Base-by-base conservation (phyloP, 768 basidiomycete genomes). In the Hydnomerulius pinastri region DNA sequence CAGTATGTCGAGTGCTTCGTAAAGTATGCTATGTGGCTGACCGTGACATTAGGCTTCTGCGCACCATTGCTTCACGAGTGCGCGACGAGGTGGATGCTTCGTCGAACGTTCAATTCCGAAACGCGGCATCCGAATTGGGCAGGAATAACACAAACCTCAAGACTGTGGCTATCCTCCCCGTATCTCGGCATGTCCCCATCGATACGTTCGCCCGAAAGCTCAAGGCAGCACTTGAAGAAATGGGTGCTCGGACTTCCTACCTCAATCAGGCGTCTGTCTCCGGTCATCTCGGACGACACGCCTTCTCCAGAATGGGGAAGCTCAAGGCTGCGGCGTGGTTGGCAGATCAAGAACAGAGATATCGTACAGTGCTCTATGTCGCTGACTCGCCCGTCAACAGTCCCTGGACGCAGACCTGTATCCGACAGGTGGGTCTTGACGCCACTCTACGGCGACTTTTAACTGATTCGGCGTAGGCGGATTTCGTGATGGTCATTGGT, bases 331-430 rank as follows among this genome's bases (percentile, higher is more conserved):
- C 87, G 0, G 82, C 54, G 6, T 98, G 97, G 97, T 75, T 99
- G 6, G 92, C 96, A 13, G 95, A 98, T 68, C 87, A 89, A 65
- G 94, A 98, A 66, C 92, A 98, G 71, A 82, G 90, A 62, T 97
- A 88, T 63, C 81, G 92, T 24, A 97, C 85, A 3, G 95, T 98
- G 1, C 79, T 99, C 13, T 98, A 98, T 64, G 92, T 99, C 27
- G 96, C 91, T 6, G 95, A 99, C 69, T 93, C 96, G 0, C 86
- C 95, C 0, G 93, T 96, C 29, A 90, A 83, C 49, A 95, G 92
- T 51, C 89, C 92, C 17, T 99, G 97, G 97, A 98, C 96, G 25
- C 90, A 98, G 69, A 98, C 94, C 1, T 98, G 95, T 66, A 95
- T 99, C 54, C 82, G 93, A 21, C 96, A 98, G 77, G 90, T 89